These are phyloP conservation scores for Otatea glauca DNA, from an alignment of 176 grass and related monocot genomes.

Conservation along the genomic window DNA sequence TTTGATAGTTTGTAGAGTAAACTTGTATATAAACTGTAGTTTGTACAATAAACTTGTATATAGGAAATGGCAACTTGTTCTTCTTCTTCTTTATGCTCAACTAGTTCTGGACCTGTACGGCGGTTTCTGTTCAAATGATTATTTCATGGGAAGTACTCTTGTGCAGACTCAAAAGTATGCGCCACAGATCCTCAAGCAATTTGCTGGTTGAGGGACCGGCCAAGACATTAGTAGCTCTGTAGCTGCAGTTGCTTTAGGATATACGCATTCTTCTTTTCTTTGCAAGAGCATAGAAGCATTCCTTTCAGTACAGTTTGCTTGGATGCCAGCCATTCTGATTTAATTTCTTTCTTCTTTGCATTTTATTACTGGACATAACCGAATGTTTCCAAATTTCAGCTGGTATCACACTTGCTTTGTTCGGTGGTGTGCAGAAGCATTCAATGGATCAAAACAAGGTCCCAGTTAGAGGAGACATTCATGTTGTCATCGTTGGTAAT, in stretches of 20 bases:
- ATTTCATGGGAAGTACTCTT: not conserved
- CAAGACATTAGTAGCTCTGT: not conserved
- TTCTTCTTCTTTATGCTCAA: no score
- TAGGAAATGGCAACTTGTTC: no score
- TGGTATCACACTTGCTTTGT: conserved; percentile 86
- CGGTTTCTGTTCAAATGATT: conserved; percentile 12
- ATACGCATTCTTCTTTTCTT: not conserved
- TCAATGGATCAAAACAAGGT: conserved; percentile 90
- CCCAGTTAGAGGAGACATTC: conserved; percentile 90
- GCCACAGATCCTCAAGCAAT: not conserved
- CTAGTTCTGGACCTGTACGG: not conserved
- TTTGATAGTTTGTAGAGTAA: no score
- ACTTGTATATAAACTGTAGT: no score
- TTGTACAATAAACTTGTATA: no score
- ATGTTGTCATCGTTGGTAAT: conserved; percentile 88
- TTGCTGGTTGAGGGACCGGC: no score
- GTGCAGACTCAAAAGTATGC: not conserved
- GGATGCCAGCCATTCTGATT: not conserved
- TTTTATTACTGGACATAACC: not conserved
- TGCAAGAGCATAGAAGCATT: not conserved
- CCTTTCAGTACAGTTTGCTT: conserved; percentile 15
- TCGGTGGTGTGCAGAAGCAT: conserved; percentile 89
- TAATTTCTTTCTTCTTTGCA: conserved; percentile 36
- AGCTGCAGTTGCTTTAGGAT: conserved; percentile 13
- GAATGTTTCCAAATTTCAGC: conserved; percentile 55